A percentile compares a stretch with the other conserved stretches of the same genome.
These are phyloP conservation scores for Jimgerdemannia lactiflua DNA, from an alignment of 192 early-diverging fungal genomes.

Conservation along the genomic window DNA sequence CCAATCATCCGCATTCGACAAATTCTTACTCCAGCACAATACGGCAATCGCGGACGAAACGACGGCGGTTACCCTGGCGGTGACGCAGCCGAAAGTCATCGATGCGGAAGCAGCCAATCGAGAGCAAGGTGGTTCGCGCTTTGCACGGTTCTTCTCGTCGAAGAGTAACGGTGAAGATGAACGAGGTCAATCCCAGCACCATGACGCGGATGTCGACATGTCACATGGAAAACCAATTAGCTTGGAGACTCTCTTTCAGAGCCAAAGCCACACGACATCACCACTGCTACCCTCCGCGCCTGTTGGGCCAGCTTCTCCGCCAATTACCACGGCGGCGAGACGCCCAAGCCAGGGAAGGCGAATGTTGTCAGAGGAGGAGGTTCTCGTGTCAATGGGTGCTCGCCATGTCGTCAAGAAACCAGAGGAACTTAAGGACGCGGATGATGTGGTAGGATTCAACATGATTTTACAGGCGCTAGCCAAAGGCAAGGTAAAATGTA, in stretches of 20 bases:
- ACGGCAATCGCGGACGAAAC: slow-evolving; percentile 26
- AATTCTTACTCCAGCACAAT: slow-evolving; percentile 42
- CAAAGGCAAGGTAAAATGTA: slow-evolving; percentile 34
- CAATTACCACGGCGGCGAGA: slow-evolving; percentile 7
- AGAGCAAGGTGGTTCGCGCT: slow-evolving; percentile 47
- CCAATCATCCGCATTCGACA: slow-evolving; percentile 33
- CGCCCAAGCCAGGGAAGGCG: slow-evolving; percentile 12
- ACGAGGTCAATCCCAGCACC: neutral
- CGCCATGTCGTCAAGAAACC: slow-evolving; percentile 7
- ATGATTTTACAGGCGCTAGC: slow-evolving; percentile 52
- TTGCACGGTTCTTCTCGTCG: slow-evolving; percentile 54
- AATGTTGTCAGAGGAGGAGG: slow-evolving; percentile 55
- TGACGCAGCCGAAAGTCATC: slow-evolving; percentile 1
- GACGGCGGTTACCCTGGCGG: neutral
- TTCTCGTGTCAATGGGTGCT: slow-evolving; percentile 43
- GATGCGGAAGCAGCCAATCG: slow-evolving; percentile 16
- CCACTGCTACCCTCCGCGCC: slow-evolving; percentile 8
- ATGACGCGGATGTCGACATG: neutral
- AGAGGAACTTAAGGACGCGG: slow-evolving; percentile 14
- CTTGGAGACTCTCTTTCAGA: slow-evolving; percentile 51
- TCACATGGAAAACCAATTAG: slow-evolving; percentile 12
- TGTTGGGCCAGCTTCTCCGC: slow-evolving; percentile 1
- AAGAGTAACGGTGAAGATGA: slow-evolving; percentile 34
- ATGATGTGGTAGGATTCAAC: slow-evolving; percentile 50
- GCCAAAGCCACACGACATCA: slow-evolving; percentile 24